Evolutionary conservation across 2,329 filamentous ascomycete species (phyloP).

Genomic region (Parastagonospora nodorum): DNA sequence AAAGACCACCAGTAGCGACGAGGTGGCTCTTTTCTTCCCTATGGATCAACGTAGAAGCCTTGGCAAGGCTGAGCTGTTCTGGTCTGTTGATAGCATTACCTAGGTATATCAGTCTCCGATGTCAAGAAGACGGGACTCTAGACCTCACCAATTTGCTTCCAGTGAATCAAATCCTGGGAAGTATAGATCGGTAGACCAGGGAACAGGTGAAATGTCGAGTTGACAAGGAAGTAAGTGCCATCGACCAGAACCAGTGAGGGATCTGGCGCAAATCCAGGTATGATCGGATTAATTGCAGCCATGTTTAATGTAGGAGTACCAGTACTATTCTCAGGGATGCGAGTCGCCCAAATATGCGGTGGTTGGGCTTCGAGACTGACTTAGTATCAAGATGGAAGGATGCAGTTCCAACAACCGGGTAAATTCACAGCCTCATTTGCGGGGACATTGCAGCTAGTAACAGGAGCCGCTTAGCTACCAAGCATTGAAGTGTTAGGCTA

Average conservation of each 20-base stretch:
- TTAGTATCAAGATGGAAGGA: no score
- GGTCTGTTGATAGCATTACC: slow-evolving; percentile 54
- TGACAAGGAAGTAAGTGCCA: slow-evolving; percentile 56
- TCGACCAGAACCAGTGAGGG: slow-evolving; percentile 50
- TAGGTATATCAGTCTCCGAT: background rate
- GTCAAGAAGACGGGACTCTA: background rate
- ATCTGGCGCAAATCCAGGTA: slow-evolving; percentile 56
- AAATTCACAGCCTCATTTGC: background rate
- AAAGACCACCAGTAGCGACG: slow-evolving; percentile 24
- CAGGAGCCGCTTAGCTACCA: no score
- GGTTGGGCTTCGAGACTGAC: background rate
- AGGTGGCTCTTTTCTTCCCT: slow-evolving; percentile 5
- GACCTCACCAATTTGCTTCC: slow-evolving; percentile 46
- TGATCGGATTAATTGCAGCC: slow-evolving; percentile 34
- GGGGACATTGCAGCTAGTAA: no score
- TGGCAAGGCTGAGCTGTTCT: slow-evolving; percentile 54
- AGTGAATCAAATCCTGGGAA: slow-evolving; percentile 55
- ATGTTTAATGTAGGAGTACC: no score
- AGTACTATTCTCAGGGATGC: background rate
- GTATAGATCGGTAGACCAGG: slow-evolving; percentile 58
- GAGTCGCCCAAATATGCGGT: background rate
- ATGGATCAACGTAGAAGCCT: slow-evolving; percentile 48
- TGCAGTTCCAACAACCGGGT: no score
- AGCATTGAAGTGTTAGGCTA: no score
- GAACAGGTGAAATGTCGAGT: slow-evolving; percentile 58